Conservation (phyloP, 108 stramenopile genomes). For the Pseudonitzschia delicatissima region DNA sequence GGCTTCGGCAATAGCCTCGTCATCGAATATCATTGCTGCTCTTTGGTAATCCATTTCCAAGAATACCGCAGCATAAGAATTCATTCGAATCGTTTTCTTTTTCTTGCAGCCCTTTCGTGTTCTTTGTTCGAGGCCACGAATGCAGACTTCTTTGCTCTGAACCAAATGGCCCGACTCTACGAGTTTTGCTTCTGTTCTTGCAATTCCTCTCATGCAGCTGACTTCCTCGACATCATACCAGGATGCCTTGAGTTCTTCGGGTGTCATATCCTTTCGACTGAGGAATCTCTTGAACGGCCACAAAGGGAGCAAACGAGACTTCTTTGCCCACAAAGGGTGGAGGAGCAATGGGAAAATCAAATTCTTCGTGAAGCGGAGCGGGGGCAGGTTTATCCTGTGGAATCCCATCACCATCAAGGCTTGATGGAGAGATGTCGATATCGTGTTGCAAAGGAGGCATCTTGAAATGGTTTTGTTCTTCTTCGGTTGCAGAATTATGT, state of each 20-base stretch:
- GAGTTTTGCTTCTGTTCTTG: conserved; percentile 8
- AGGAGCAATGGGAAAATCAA: too few relatives aligned
- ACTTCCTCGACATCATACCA: conserved; percentile 20
- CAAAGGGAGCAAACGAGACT: too few relatives aligned
- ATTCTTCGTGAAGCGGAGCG: too few relatives aligned
- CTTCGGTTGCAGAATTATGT: too few relatives aligned
- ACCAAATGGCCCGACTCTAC: not conserved
- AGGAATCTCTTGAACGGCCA: too few relatives aligned
- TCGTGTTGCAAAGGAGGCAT: too few relatives aligned
- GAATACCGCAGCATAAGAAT: conserved; percentile 17
- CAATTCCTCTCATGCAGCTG: not conserved
- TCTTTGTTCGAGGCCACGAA: conserved; percentile 16
- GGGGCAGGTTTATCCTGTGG: too few relatives aligned
- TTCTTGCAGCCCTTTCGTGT: not conserved
- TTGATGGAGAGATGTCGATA: too few relatives aligned
- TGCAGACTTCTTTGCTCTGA: not conserved
- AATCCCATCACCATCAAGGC: too few relatives aligned
- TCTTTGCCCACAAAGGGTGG: too few relatives aligned
- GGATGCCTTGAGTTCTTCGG: conserved; percentile 7
- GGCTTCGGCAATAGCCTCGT: conserved; percentile 23
- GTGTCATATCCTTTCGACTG: conserved; percentile 2
- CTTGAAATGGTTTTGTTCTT: too few relatives aligned
- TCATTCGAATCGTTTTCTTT: conserved; percentile 15
- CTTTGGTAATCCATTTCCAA: conserved; percentile 21
- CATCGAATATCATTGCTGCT: conserved; percentile 15